Base-by-base conservation (phyloP, 148 eudicot species). In the Fagopyrum esculentum region DNA sequence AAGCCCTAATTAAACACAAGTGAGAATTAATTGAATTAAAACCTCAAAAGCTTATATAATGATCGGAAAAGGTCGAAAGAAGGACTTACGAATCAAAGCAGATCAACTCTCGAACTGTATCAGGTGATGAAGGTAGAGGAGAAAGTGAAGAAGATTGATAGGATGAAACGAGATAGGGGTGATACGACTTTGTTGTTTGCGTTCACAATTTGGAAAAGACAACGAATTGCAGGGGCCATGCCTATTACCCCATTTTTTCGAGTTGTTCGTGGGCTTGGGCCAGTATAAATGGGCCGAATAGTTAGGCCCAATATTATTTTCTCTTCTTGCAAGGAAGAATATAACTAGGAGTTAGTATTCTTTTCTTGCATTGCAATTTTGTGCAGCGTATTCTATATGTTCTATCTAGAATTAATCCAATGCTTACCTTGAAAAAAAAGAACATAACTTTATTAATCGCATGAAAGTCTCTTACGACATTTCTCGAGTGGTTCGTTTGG, bases 141-240 rank as follows among this genome's bases (percentile, higher is more conserved):
- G 10, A 43, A 61, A 43, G 68, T 6, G 43, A 29, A 61, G 43
- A 29, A 61, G 43, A 57, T 35, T 30, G 64, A 57, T 6, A 57
- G 64, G 64, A 57, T 57, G 64, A 22, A 22, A 57, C 8, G 68
- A 43, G 68, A 61, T 61, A 61, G 68, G 68, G 44, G 43, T 1
- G 43, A 61, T 29, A 61, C 30, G 40, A 61, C 11, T 61, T 40
- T 43, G 68, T 61, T 61, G 68, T 61, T 61, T 29, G 68, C 68
- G 30, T 61, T 61, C 68, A 29, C 68, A 9, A 61, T 13, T 60
- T 61, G 13, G 30, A 15, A 26, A 61, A 15, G 57, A 29, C 68
- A 61, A 12, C 5, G 43, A 61, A 22, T 61, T 29, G 35, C 64
- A 57, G 9, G 35, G 12, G 64, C 35, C 30, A 19, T 57, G 35